phyloP scores from a whole-genome alignment of 306 rosid genomes.

The Quercus glauca region DNA sequence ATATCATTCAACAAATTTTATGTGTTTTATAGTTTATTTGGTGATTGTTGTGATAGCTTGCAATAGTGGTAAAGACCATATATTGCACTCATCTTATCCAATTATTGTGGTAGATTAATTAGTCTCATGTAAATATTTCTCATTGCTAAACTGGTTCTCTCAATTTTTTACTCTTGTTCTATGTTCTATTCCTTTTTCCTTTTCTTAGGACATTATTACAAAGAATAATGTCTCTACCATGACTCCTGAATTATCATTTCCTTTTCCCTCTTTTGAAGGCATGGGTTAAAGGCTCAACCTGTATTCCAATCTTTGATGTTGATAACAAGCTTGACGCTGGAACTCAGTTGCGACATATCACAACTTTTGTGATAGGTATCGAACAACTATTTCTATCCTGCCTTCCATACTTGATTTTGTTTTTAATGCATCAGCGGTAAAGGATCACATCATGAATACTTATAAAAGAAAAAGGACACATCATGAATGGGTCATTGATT shows the following conservation, averaged over 20 bases:
- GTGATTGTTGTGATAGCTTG: neutral
- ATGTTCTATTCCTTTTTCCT: neutral
- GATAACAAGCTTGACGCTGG: slow-evolving; percentile 55
- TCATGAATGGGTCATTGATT: neutral
- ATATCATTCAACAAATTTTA: neutral
- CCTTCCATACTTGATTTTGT: slow-evolving; percentile 9
- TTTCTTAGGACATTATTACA: neutral
- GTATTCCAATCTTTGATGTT: slow-evolving; percentile 85
- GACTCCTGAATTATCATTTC: slow-evolving; percentile 3
- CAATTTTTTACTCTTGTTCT: neutral
- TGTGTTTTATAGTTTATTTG: neutral
- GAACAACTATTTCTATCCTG: slow-evolving; percentile 11
- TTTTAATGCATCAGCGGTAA: too few species aligned
- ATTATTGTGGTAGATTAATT: neutral
- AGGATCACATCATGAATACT: neutral
- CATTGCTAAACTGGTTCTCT: slow-evolving; percentile 11
- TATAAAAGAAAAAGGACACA: too few species aligned
- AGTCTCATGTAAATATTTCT: neutral
- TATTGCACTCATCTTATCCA: slow-evolving; percentile 12
- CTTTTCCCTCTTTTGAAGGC: slow-evolving; percentile 56
- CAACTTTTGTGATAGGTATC: slow-evolving; percentile 68
- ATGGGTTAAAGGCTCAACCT: slow-evolving; percentile 83
- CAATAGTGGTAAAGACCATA: neutral
- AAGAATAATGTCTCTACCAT: neutral
- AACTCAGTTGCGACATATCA: slow-evolving; percentile 55